phyloP scores from a whole-genome alignment of 2,329 filamentous ascomycete species.

The Paracoccidioides brasiliensis region DNA sequence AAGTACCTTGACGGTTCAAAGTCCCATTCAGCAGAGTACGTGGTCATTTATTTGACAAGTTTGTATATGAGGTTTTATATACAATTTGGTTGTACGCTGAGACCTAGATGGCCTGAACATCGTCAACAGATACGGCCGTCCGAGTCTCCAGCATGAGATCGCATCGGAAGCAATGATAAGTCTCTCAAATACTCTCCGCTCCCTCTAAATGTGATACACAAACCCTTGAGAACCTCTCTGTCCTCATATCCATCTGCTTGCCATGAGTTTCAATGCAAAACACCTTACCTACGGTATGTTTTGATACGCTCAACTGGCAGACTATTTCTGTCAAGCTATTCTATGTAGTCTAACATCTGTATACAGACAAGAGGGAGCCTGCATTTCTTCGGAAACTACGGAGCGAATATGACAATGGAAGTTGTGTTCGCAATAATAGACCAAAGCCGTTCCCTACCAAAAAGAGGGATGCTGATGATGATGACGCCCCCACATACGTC shows the following conservation, averaged over 20 bases:
- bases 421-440: conserved; percentile 23
- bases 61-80: background rate
- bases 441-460: conserved; percentile 25
- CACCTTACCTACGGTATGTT: conserved; percentile 31
- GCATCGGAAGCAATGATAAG: background rate
- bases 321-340: conserved; percentile 3
- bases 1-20: no score
- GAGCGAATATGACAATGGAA: conserved; percentile 24
- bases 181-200: background rate
- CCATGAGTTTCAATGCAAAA: conserved; percentile 32
- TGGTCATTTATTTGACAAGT: background rate
- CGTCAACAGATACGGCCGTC: background rate
- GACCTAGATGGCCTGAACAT: background rate
- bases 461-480: conserved; percentile 26
- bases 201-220: background rate
- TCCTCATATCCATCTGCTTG: background rate
- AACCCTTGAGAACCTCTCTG: background rate
- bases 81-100: background rate
- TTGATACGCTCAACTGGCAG: background rate
- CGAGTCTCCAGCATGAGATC: background rate
- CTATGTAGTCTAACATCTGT: background rate
- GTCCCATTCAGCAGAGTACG: no score
- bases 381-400: conserved; percentile 31
- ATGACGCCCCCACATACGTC: conserved; percentile 33
- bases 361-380: conserved; percentile 28